Conservation (phyloP, 2,329 filamentous ascomycete species). For the Thelonectria olida region DNA sequence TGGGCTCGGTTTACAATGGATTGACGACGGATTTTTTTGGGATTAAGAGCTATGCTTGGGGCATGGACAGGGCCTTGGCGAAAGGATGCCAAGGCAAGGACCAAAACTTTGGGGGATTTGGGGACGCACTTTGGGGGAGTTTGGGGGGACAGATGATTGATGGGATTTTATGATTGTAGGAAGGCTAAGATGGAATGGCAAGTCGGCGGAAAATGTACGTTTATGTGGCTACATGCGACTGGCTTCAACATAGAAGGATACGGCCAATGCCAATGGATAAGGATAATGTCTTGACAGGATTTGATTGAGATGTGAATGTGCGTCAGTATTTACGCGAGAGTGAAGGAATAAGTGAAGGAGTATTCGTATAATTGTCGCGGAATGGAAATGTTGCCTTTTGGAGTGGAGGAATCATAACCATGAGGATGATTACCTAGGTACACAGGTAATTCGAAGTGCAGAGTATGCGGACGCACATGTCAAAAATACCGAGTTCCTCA, state of each 20-base stretch:
- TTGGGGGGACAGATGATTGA: slow-evolving; percentile 14
- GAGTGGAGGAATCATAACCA: no score
- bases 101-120: slow-evolving; percentile 9
- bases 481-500: no score
- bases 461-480: no score
- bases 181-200: not conserved
- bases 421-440: no score
- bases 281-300: not conserved
- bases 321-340: not conserved
- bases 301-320: not conserved
- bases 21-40: slow-evolving; percentile 5
- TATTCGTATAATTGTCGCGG: no score
- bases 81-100: slow-evolving; percentile 2
- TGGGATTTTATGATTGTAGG: not conserved
- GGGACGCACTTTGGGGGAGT: slow-evolving; percentile 12
- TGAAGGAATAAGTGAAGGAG: not conserved
- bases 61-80: not conserved
- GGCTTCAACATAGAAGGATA: slow-evolving; percentile 11
- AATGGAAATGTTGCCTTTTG: no score
- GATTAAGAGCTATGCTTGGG: not conserved
- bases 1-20: slow-evolving; percentile 6
- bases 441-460: no score
- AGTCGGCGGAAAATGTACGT: slow-evolving; percentile 6
- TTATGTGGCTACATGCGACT: not conserved
- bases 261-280: slow-evolving; percentile 14